phyloP scores from a whole-genome alignment of 345 rosid species.

The Eucalyptus curtisii region DNA sequence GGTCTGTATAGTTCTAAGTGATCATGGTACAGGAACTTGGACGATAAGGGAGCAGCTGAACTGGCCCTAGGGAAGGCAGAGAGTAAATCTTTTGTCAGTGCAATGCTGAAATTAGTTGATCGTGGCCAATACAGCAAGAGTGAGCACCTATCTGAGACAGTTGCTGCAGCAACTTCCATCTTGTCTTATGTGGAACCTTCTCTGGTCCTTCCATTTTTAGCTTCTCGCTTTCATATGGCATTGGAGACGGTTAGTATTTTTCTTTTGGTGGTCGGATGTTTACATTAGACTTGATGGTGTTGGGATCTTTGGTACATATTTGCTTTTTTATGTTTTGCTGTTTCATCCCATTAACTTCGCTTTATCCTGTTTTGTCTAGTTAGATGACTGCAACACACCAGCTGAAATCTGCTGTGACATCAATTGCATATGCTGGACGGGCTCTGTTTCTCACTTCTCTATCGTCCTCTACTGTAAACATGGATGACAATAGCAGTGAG shows the following conservation, averaged over 20 bases:
- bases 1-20: conserved; percentile 2
- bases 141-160: conserved; percentile 96
- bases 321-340: not conserved
- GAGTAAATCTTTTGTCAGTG: conserved; percentile 62
- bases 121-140: conserved; percentile 99
- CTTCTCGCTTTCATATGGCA: conserved; percentile 91
- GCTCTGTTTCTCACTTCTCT: conserved; percentile 67
- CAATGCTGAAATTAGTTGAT: conserved; percentile 74
- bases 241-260: conserved; percentile 88
- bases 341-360: conserved; percentile 19
- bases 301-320: not conserved
- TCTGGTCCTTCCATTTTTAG: conserved; percentile 89
- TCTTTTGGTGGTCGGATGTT: not conserved
- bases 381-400: conserved; percentile 99
- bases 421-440: conserved; percentile 96
- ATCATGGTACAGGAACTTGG: conserved; percentile 38
- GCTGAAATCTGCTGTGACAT: conserved; percentile 91
- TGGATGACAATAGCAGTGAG: conserved; percentile 39
- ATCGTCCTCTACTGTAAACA: conserved; percentile 27
- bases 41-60: conserved; percentile 12
- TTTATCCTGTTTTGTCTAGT: conserved; percentile 39
- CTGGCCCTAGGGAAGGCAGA: conserved; percentile 54
- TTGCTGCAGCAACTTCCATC: conserved; percentile 91
- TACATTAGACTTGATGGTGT: not conserved
- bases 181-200: conserved; percentile 93